Evolutionary conservation across 2,329 filamentous ascomycete species (phyloP), one percentile per base, ranked within the genome.

Genomic region (Tympanopsis confertula): DNA sequence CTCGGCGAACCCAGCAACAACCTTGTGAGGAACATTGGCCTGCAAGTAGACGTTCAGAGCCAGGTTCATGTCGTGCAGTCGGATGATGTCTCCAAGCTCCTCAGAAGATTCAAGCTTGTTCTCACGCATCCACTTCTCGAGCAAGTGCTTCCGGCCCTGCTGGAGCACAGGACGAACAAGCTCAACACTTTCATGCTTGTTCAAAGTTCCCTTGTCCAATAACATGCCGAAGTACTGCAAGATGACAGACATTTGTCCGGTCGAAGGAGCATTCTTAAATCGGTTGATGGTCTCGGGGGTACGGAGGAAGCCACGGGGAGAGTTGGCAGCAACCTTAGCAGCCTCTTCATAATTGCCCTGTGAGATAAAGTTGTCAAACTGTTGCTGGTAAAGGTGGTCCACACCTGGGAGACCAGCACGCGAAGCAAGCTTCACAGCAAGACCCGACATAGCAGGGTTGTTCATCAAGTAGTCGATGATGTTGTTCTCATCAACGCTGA

Each of bases 161-260:
- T 83, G 78, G 41, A 98, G 72, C 15, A 98, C 91, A 15, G 91
- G 91, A 47, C 87, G 79, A 7, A 91, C 88, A 43, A 98, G 71
- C 65, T 98, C 91, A 28, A 98, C 68, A 35, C 88, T 94, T 63
- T 98, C 91, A 47, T 94, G 84, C 55, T 82, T 79, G 65, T 98
- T 98, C 35, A 98, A 68, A 19, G 76, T 75, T 41, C 91, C 89
- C 73, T 98, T 95, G 58, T 98, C 93, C 22, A 98, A 72, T 32
- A 98, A 71, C 75, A 95, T 87, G 44, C 91, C 91, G 49, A 98
- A 98, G 63, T 98, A 98, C 57, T 96, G 91, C 38, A 98, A 71
- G 42, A 95, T 94, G 49, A 86, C 80, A 1, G 91, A 94, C 64
- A 98, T 86, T 57, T 93, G 84, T 33, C 86, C 86, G 22, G 80